These are phyloP conservation scores for Omphalea diandra DNA, from an alignment of 441 rosid species.

Conservation along the genomic window DNA sequence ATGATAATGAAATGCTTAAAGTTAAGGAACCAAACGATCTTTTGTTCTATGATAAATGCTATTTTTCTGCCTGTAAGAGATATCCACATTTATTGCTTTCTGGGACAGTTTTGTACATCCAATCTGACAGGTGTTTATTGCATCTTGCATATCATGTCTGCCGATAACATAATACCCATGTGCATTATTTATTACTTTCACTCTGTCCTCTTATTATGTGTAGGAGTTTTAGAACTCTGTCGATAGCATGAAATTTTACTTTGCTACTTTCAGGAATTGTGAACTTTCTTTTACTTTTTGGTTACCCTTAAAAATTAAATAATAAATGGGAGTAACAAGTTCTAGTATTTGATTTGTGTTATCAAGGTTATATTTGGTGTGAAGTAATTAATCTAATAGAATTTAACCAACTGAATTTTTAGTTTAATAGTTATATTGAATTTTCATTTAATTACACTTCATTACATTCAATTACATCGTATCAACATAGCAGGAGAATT, in stretches of 20 bases:
- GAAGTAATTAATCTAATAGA: too few relatives aligned
- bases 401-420: too few relatives aligned
- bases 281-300: slow-evolving; percentile 16
- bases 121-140: slow-evolving; percentile 32
- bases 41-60: slow-evolving; percentile 21
- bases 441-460: too few relatives aligned
- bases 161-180: slow-evolving; percentile 35
- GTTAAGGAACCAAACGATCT: slow-evolving; percentile 12
- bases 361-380: too few relatives aligned
- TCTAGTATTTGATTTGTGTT: too few relatives aligned
- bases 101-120: slow-evolving; percentile 22
- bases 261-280: slow-evolving; percentile 10
- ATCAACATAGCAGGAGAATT: too few relatives aligned
- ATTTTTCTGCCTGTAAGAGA: slow-evolving; percentile 17
- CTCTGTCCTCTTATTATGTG: slow-evolving; percentile 13
- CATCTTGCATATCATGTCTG: slow-evolving; percentile 22
- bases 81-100: slow-evolving; percentile 19
- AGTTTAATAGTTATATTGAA: too few relatives aligned
- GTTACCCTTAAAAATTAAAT: slow-evolving; percentile 1
- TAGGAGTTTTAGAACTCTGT: slow-evolving; percentile 1
- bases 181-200: slow-evolving; percentile 35
- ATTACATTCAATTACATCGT: too few relatives aligned
- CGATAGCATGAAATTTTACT: slow-evolving; percentile 20
- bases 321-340: neutral
- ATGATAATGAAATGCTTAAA: slow-evolving; percentile 8